Conservation (phyloP, 1,284 basidiomycete genomes). For the Marasmius sp. region DNA sequence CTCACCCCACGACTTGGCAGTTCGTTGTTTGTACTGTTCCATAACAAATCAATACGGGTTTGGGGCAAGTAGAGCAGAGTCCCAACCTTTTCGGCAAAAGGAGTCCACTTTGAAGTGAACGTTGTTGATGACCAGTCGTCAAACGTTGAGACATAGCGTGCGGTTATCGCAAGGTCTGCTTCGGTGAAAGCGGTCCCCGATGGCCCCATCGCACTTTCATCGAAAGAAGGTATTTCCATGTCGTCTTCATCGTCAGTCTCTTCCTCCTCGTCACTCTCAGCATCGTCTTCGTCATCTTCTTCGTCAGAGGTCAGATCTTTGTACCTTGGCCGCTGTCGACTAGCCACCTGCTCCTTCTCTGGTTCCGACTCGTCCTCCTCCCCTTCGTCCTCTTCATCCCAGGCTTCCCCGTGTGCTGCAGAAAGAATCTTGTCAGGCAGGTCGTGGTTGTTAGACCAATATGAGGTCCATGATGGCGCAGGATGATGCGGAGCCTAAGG, state of each 20-base stretch:
- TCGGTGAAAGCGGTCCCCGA: conserved; percentile 47
- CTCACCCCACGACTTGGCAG: conserved; percentile 58
- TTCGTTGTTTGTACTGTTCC: conserved; percentile 48
- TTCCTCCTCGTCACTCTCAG: conserved; percentile 29
- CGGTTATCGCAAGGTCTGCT: conserved; percentile 58
- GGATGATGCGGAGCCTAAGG: conserved; percentile 61
- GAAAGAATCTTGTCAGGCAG: conserved; percentile 62
- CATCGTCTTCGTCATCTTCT: conserved; percentile 27
- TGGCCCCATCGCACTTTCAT: conserved; percentile 54
- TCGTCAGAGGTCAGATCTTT: conserved; percentile 39
- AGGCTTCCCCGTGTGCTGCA: conserved; percentile 36
- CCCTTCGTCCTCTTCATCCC: conserved; percentile 20
- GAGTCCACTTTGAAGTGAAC: conserved; percentile 50
- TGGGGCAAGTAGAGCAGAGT: not conserved
- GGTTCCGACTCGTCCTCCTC: conserved; percentile 21
- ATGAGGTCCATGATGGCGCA: conserved; percentile 55
- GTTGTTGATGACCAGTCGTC: conserved; percentile 42
- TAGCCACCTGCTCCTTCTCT: conserved; percentile 4
- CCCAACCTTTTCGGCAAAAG: conserved; percentile 48
- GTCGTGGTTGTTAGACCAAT: conserved; percentile 60
- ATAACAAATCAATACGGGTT: not conserved
- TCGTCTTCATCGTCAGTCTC: conserved; percentile 32
- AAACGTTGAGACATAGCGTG: conserved; percentile 52
- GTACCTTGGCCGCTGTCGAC: conserved; percentile 33
- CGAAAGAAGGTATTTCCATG: conserved; percentile 29